These are phyloP conservation scores for Solanum sejunctum DNA, from an alignment of 257 asterid species.

Conservation along the genomic window DNA sequence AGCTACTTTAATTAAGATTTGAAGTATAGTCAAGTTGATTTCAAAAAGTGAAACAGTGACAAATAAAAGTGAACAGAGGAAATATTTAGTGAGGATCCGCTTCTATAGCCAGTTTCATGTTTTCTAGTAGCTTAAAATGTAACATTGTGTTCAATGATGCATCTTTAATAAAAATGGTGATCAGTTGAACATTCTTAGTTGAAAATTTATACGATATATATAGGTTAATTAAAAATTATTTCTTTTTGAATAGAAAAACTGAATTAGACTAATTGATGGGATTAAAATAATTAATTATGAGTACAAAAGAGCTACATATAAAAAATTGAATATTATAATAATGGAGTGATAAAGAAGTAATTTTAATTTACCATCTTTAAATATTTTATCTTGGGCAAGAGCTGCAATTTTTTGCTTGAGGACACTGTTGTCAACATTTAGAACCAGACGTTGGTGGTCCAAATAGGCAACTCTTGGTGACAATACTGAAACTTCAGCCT, in stretches of 20 bases:
- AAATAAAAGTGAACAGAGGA: too few relatives aligned
- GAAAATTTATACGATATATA: too few relatives aligned
- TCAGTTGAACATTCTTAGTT: neutral
- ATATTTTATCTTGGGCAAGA: constrained; percentile 82
- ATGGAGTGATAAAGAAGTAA: neutral
- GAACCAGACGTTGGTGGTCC: constrained; percentile 87
- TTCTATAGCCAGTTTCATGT: neutral
- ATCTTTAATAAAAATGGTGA: neutral
- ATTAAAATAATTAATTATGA: neutral
- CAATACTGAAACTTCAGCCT: constrained; percentile 88
- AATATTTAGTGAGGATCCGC: neutral
- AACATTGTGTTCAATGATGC: neutral
- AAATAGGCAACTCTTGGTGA: constrained; percentile 90
- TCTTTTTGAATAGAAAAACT: too few relatives aligned
- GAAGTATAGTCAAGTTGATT: too few relatives aligned
- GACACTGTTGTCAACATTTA: constrained; percentile 77
- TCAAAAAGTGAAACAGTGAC: too few relatives aligned
- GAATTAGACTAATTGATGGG: neutral
- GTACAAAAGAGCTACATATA: neutral
- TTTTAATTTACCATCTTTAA: constrained; percentile 62
- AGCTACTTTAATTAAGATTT: too few relatives aligned
- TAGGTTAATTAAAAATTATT: too few relatives aligned
- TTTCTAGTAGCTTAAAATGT: too few relatives aligned
- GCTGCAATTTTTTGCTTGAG: constrained; percentile 96
- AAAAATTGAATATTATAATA: neutral